phyloP scores from a whole-genome alignment of 768 basidiomycete genomes.

The Kwoniella europaea region DNA sequence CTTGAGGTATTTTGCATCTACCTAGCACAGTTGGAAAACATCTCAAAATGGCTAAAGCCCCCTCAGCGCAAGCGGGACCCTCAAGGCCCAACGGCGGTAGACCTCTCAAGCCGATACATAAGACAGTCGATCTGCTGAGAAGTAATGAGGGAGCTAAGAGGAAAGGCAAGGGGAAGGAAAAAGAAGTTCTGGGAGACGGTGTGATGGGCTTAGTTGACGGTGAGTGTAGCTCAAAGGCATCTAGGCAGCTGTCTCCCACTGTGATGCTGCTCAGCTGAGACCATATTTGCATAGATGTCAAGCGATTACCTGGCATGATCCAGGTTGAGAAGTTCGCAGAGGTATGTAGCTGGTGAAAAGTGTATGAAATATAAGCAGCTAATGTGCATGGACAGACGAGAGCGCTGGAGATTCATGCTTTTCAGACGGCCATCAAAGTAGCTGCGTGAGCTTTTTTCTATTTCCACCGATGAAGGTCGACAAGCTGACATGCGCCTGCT shows the following conservation, averaged over 20 bases:
- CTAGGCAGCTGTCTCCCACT: too few relatives aligned
- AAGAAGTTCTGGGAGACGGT: slow-evolving; percentile 30
- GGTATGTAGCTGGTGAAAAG: slow-evolving; percentile 60
- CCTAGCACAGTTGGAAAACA: neutral
- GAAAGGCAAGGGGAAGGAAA: slow-evolving; percentile 40
- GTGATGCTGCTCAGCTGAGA: slow-evolving; percentile 3
- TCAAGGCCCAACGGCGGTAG: slow-evolving; percentile 12
- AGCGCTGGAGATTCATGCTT: slow-evolving; percentile 85
- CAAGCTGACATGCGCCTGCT: neutral
- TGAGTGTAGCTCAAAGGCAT: slow-evolving; percentile 14
- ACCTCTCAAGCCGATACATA: slow-evolving; percentile 28
- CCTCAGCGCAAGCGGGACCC: slow-evolving; percentile 15
- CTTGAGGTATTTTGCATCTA: neutral
- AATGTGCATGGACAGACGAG: slow-evolving; percentile 65
- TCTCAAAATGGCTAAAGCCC: slow-evolving; percentile 20
- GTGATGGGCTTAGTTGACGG: slow-evolving; percentile 28
- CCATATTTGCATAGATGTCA: slow-evolving; percentile 61
- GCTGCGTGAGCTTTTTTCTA: slow-evolving; percentile 65
- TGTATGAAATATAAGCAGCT: neutral
- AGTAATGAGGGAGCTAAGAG: slow-evolving; percentile 24
- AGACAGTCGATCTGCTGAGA: slow-evolving; percentile 35
- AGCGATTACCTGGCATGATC: slow-evolving; percentile 71
- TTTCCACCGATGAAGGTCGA: neutral
- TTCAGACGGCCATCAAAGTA: slow-evolving; percentile 82
- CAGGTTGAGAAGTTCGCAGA: slow-evolving; percentile 89